Conservation (phyloP, 2,329 filamentous ascomycete genomes). For the Stagonosporopsis cucurbitacearum region DNA sequence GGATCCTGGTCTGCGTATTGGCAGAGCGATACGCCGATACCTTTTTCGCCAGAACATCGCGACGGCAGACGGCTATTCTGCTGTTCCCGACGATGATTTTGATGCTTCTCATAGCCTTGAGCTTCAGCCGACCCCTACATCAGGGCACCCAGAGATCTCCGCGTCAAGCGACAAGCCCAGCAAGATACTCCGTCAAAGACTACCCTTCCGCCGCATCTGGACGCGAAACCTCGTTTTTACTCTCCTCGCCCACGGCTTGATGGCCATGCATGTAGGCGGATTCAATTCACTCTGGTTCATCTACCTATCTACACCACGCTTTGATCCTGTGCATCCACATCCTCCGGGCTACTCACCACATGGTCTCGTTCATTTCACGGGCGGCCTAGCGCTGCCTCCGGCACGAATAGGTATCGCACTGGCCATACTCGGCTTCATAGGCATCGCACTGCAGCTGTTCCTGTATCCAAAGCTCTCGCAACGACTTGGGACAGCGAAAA, state of each 20-base stretch:
- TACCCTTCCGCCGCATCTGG: slow-evolving; percentile 57
- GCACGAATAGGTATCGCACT: slow-evolving; percentile 56
- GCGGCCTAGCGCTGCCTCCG: slow-evolving; percentile 56
- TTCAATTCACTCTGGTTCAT: slow-evolving; percentile 60
- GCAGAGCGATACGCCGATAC: slow-evolving; percentile 46
- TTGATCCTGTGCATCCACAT: slow-evolving; percentile 43
- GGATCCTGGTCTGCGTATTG: slow-evolving; percentile 51
- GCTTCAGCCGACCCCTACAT: slow-evolving; percentile 41
- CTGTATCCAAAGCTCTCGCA: slow-evolving; percentile 54
- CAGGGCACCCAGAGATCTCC: slow-evolving; percentile 15
- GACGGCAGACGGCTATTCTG: slow-evolving; percentile 37
- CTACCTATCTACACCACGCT: slow-evolving; percentile 56
- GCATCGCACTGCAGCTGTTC: slow-evolving; percentile 55
- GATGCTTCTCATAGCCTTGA: slow-evolving; percentile 33
- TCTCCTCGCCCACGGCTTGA: slow-evolving; percentile 52
- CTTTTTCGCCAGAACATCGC: slow-evolving; percentile 39
- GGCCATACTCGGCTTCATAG: slow-evolving; percentile 57
- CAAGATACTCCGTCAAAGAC: slow-evolving; percentile 35
- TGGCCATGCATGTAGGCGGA: slow-evolving; percentile 57
- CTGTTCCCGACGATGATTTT: slow-evolving; percentile 39
- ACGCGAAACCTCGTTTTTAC: slow-evolving; percentile 55
- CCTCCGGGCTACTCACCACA: slow-evolving; percentile 46
- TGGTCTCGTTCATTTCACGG: slow-evolving; percentile 55
- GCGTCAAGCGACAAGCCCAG: slow-evolving; percentile 20
- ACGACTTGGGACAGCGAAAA: slow-evolving; percentile 50